These are phyloP conservation scores for Arabidopsis suecica DNA, from an alignment of 345 rosid genomes.

Conservation along the genomic window DNA sequence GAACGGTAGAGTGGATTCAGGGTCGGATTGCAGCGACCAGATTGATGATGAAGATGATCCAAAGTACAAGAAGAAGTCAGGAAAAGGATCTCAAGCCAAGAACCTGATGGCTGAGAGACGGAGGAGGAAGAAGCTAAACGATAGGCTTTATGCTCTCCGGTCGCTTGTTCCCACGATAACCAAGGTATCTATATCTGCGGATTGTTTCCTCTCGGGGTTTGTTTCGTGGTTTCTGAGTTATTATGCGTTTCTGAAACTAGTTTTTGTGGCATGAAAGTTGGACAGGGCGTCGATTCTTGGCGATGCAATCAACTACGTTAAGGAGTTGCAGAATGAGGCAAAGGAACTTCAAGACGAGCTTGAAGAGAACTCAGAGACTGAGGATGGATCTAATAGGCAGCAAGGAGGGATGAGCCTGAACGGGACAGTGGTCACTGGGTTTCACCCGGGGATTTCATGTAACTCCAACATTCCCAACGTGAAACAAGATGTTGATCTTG, in stretches of 20 bases:
- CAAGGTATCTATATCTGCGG: conserved; percentile 50
- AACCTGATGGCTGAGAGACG: conserved; percentile 89
- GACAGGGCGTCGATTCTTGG: conserved; percentile 91
- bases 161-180: conserved; percentile 85
- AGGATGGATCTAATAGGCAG: conserved; percentile 57
- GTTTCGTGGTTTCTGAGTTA: background rate
- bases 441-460: conserved; percentile 52
- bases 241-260: conserved; percentile 5
- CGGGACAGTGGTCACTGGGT: conserved; percentile 46
- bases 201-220: background rate
- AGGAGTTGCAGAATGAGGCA: conserved; percentile 73
- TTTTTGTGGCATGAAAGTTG: conserved; percentile 55
- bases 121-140: conserved; percentile 93
- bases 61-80: conserved; percentile 53
- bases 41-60: conserved; percentile 72
- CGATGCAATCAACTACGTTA: conserved; percentile 87
- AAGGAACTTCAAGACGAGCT: conserved; percentile 92
- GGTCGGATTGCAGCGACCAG: conserved; percentile 81
- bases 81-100: conserved; percentile 68
- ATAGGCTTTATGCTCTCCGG: conserved; percentile 79
- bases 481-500: conserved; percentile 57
- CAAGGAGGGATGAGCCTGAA: conserved; percentile 48
- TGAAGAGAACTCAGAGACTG: conserved; percentile 69
- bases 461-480: conserved; percentile 42
- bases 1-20: conserved; percentile 63